phyloP scores from a whole-genome alignment of 2,329 filamentous ascomycete species.

The Penicillium sp. region DNA sequence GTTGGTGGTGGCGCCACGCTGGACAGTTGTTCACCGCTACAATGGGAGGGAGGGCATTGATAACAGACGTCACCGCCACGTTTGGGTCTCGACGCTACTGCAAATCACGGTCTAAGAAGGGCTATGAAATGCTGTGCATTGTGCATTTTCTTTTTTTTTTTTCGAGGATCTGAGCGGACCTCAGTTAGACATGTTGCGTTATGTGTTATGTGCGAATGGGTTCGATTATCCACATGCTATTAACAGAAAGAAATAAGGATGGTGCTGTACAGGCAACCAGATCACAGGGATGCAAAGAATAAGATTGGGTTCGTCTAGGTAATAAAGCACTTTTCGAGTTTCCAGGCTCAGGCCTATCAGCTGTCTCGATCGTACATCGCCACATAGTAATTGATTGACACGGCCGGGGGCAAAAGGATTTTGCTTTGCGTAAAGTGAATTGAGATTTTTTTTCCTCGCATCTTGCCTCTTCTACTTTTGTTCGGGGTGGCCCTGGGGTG shows the following conservation, averaged over 20 bases:
- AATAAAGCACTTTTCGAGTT: conserved; percentile 11
- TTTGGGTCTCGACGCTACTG: conserved; percentile 21
- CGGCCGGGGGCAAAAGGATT: background rate
- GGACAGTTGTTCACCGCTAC: conserved; percentile 22
- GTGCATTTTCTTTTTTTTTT: background rate
- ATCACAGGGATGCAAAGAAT: conserved; percentile 5
- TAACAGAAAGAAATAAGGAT: background rate
- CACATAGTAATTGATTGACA: conserved; percentile 5
- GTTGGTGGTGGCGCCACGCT: conserved; percentile 2
- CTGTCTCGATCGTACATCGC: conserved; percentile 3
- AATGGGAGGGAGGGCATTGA: background rate
- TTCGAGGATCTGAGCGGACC: background rate
- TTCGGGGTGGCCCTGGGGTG: conserved; percentile 7
- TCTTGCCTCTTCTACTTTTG: conserved; percentile 2
- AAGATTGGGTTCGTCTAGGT: background rate
- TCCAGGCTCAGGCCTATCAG: conserved; percentile 10
- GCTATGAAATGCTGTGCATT: conserved; percentile 9
- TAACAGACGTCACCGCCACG: conserved; percentile 23
- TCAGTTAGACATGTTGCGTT: background rate
- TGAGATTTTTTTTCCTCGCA: no score
- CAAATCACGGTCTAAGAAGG: conserved; percentile 9
- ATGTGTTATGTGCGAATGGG: conserved; percentile 1
- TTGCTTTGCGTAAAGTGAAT: conserved; percentile 1
- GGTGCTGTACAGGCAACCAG: conserved; percentile 6
- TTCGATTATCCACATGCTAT: conserved; percentile 1